phyloP scores from a whole-genome alignment of 2,329 filamentous ascomycete species.

The Trichoderma polysporum region DNA sequence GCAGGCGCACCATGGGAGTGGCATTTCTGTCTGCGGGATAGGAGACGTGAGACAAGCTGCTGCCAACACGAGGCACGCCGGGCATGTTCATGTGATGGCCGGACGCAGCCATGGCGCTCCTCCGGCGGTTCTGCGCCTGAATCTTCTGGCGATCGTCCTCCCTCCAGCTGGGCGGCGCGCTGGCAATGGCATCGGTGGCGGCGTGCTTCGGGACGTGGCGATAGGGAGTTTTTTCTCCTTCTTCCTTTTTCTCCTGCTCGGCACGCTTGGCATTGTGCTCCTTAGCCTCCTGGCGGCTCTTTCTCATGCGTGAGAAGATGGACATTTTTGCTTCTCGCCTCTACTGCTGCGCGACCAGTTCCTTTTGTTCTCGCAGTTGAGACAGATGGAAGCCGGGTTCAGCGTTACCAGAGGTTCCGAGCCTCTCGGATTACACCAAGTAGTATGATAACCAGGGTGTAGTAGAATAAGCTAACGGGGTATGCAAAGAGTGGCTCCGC shows the following conservation, averaged over 20 bases:
- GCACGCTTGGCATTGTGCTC: slow-evolving; percentile 50
- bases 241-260: slow-evolving; percentile 48
- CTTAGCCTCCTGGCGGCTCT: slow-evolving; percentile 55
- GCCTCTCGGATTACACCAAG: background rate
- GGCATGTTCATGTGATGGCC: slow-evolving; percentile 41
- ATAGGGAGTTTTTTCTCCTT: slow-evolving; percentile 47
- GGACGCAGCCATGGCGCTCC: slow-evolving; percentile 48
- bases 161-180: slow-evolving; percentile 53
- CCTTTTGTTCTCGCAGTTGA: background rate
- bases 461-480: slow-evolving; percentile 8
- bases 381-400: background rate
- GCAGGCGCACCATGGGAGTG: slow-evolving; percentile 41
- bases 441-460: background rate
- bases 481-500: slow-evolving; percentile 9
- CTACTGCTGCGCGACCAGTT: background rate
- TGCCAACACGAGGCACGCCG: slow-evolving; percentile 46
- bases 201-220: slow-evolving; percentile 63
- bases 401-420: background rate
- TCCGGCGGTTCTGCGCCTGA: slow-evolving; percentile 50
- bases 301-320: slow-evolving; percentile 55
- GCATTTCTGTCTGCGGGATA: slow-evolving; percentile 45
- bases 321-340: slow-evolving; percentile 45
- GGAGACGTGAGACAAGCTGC: slow-evolving; percentile 47
- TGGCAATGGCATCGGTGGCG: slow-evolving; percentile 55
- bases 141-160: slow-evolving; percentile 48